These are phyloP conservation scores for Hordeum vulgare DNA, from an alignment of 176 grass and related monocot species.

Conservation along the genomic window DNA sequence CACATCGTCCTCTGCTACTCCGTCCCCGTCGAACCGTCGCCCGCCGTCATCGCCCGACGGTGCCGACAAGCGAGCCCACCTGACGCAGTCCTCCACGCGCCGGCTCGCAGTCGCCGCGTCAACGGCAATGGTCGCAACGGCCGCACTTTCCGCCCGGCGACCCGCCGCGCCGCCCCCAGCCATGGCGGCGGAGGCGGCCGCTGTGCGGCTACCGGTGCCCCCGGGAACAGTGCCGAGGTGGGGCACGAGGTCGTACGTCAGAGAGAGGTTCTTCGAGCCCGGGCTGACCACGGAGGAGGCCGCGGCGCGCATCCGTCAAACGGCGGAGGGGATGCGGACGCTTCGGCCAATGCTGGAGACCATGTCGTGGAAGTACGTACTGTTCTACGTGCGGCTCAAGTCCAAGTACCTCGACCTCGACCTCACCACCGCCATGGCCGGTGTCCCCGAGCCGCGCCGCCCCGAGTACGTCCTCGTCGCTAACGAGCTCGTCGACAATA, in stretches of 20 bases:
- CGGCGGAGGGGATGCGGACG: conserved; percentile 71
- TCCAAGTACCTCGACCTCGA: conserved; percentile 80
- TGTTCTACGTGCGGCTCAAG: conserved; percentile 82
- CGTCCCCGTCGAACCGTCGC: neutral
- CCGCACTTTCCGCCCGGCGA: conserved; percentile 30
- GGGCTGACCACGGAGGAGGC: conserved; percentile 63
- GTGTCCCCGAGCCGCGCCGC: conserved; percentile 47
- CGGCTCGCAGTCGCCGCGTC: conserved; percentile 33
- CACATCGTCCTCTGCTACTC: neutral
- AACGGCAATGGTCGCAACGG: conserved; percentile 28
- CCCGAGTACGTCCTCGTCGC: conserved; percentile 63
- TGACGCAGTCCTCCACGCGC: conserved; percentile 7
- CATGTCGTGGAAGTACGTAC: conserved; percentile 93
- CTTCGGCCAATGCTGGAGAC: conserved; percentile 88
- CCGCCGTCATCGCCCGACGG: neutral
- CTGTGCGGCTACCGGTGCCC: neutral
- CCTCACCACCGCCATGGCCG: conserved; percentile 71
- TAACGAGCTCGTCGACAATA: conserved; percentile 88
- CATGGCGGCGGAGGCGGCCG: conserved; percentile 33
- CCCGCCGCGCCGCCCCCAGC: conserved; percentile 20
- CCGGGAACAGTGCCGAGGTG: conserved; percentile 47
- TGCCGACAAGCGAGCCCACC: neutral
- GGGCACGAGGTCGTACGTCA: conserved; percentile 73
- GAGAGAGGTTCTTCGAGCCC: conserved; percentile 79
- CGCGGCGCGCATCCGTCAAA: conserved; percentile 78